A percentile compares a stretch with the other conserved stretches of the same genome.
These are phyloP conservation scores for Lichtheimia corymbifera DNA, from an alignment of 371 early-diverging fungal genomes.

Conservation along the genomic window DNA sequence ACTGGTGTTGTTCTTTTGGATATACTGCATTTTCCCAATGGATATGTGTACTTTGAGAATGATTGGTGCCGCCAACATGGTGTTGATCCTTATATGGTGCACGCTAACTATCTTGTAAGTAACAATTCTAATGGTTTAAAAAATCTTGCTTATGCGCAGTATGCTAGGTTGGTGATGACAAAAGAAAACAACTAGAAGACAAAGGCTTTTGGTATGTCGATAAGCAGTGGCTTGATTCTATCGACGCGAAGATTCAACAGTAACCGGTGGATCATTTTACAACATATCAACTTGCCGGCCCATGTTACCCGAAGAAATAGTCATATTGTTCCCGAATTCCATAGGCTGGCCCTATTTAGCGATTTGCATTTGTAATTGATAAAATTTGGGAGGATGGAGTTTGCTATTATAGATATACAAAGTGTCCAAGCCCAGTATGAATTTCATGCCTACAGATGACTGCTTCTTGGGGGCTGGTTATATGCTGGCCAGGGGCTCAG, in stretches of 20 bases:
- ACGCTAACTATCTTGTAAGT: slow-evolving; percentile 29
- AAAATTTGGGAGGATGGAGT: no score
- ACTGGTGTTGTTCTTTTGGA: slow-evolving; percentile 28
- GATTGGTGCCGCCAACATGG: slow-evolving; percentile 20
- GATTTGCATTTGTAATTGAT: no score
- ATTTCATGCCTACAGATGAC: no score
- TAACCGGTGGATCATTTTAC: no score
- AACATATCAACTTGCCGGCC: no score
- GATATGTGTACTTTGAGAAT: slow-evolving; percentile 26
- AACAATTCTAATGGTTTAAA: not conserved
- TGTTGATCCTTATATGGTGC: slow-evolving; percentile 31
- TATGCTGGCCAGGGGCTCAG: no score
- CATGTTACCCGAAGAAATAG: no score
- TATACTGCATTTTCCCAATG: slow-evolving; percentile 30
- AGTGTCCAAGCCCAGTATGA: no score
- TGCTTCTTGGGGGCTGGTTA: no score
- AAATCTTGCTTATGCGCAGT: not conserved
- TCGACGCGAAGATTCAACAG: slow-evolving; percentile 9
- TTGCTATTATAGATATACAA: no score
- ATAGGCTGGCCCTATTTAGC: no score
- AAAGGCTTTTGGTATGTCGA: slow-evolving; percentile 32
- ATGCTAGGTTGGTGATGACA: slow-evolving; percentile 45
- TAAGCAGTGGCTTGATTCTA: slow-evolving; percentile 18
- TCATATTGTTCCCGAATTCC: no score
- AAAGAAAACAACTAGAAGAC: slow-evolving; percentile 29